phyloP scores from a whole-genome alignment of 805 yeast species.

The Ogataea chonburiensis region DNA sequence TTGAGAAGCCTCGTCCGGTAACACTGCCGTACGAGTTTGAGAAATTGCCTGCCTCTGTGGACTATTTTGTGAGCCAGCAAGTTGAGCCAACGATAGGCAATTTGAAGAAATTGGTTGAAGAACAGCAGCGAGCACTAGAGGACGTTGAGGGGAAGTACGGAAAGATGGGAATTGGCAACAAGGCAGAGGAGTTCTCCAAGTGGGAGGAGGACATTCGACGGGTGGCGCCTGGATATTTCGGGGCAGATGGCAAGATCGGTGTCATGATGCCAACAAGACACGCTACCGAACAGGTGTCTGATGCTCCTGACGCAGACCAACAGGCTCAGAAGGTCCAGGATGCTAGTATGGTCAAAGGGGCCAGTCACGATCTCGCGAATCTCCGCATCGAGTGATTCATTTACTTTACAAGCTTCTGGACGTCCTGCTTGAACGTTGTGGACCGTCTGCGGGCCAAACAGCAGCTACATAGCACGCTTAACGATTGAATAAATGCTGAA shows the following conservation, averaged over 20 bases:
- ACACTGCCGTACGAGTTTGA: slow-evolving; percentile 29
- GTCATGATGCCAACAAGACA: slow-evolving; percentile 28
- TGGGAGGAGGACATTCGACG: slow-evolving; percentile 26
- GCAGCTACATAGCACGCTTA: too few relatives aligned
- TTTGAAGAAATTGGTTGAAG: slow-evolving; percentile 7
- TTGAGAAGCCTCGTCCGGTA: slow-evolving; percentile 23
- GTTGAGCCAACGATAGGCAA: slow-evolving; percentile 4
- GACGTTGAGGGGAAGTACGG: slow-evolving; percentile 8
- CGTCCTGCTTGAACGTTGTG: too few relatives aligned
- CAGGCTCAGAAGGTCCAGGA: not conserved
- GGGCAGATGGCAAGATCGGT: slow-evolving; percentile 22
- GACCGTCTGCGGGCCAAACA: too few relatives aligned
- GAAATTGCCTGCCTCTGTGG: slow-evolving; percentile 13
- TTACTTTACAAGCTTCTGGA: too few relatives aligned
- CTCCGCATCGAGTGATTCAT: slow-evolving; percentile 6
- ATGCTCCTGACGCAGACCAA: not conserved
- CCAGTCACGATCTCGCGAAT: slow-evolving; percentile 6
- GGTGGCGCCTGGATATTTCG: slow-evolving; percentile 31
- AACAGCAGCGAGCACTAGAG: slow-evolving; percentile 7
- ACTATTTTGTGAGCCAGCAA: slow-evolving; percentile 9
- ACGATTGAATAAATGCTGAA: not conserved
- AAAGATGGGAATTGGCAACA: slow-evolving; percentile 1
- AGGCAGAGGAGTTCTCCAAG: slow-evolving; percentile 10
- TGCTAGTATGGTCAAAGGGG: slow-evolving; percentile 1
- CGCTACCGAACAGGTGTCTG: not conserved